These are phyloP conservation scores for Quillaja saponaria DNA, from an alignment of 306 rosid genomes.

Conservation along the genomic window DNA sequence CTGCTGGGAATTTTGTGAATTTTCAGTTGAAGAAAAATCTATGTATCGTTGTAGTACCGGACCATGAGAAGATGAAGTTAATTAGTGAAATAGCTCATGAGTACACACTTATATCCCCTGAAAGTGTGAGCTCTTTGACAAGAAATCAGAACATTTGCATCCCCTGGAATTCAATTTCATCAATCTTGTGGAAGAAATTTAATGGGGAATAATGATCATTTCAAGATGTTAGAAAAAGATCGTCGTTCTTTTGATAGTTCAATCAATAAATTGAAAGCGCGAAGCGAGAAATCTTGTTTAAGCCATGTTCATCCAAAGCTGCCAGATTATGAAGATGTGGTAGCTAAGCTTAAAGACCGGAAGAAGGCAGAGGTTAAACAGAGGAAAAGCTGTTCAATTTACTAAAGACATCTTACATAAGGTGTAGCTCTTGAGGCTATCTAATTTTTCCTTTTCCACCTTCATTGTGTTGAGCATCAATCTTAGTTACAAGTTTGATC, in stretches of 20 bases:
- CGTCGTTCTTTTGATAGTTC: no score
- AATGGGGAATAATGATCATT: conserved; percentile 1
- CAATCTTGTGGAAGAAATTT: not conserved
- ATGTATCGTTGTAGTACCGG: not conserved
- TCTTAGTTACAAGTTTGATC: no score
- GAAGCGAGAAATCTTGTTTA: not conserved
- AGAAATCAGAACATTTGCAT: not conserved
- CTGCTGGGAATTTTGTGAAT: conserved; percentile 19
- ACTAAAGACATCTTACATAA: no score
- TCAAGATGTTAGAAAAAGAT: not conserved
- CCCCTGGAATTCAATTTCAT: not conserved
- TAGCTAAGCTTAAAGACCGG: no score
- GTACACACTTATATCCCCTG: not conserved
- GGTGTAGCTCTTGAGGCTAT: no score
- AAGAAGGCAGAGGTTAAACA: no score
- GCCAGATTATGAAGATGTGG: conserved; percentile 29
- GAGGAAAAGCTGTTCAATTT: no score
- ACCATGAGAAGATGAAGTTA: conserved; percentile 16
- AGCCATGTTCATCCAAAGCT: conserved; percentile 38
- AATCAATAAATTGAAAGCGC: no score
- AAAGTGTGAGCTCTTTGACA: not conserved
- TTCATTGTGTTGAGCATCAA: no score
- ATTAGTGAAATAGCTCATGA: conserved; percentile 19
- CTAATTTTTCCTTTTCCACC: no score
- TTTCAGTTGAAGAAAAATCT: conserved; percentile 9